Conservation (phyloP, 148 eudicot genomes). For the Cornus florida region DNA sequence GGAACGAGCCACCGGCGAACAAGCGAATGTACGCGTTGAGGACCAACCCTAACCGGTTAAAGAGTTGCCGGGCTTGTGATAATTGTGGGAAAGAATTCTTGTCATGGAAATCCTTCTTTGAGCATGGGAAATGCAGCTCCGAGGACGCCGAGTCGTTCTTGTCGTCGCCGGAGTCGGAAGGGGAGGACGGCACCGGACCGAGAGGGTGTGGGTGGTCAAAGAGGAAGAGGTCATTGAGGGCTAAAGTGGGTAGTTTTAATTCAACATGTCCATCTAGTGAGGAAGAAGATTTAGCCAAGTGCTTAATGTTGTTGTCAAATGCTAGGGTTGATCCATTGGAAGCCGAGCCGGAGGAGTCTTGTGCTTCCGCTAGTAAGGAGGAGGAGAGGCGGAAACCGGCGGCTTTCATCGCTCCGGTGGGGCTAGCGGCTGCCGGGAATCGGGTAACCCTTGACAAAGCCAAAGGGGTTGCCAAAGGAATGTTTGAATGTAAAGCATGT, state of each 20-base stretch:
- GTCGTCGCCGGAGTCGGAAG: slow-evolving; percentile 53
- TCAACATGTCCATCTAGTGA: slow-evolving; percentile 40
- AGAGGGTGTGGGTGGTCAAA: slow-evolving; percentile 59
- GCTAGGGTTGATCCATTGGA: slow-evolving; percentile 30
- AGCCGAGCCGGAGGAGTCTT: slow-evolving; percentile 41
- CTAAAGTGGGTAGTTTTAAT: slow-evolving; percentile 42
- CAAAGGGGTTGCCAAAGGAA: slow-evolving; percentile 35
- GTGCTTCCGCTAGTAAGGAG: slow-evolving; percentile 44
- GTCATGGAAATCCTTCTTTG: slow-evolving; percentile 86
- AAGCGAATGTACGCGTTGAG: slow-evolving; percentile 72
- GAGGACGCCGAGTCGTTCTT: slow-evolving; percentile 59
- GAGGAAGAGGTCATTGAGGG: slow-evolving; percentile 66
- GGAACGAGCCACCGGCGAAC: slow-evolving; percentile 30
- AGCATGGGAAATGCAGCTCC: slow-evolving; percentile 72
- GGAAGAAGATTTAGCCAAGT: slow-evolving; percentile 45
- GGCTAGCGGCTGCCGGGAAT: neutral
- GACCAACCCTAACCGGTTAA: slow-evolving; percentile 77
- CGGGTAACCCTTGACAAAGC: slow-evolving; percentile 27
- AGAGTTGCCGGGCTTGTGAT: slow-evolving; percentile 58
- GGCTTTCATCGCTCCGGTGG: neutral
- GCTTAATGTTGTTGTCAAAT: slow-evolving; percentile 43
- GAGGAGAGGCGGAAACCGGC: slow-evolving; percentile 27
- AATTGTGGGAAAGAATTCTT: slow-evolving; percentile 77
- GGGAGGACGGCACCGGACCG: slow-evolving; percentile 26
- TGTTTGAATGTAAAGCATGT: slow-evolving; percentile 62